Evolutionary conservation across 2,329 filamentous ascomycete genomes (phyloP), one percentile per base, ranked within the genome.

Genomic region (Curvularia sp.): DNA sequence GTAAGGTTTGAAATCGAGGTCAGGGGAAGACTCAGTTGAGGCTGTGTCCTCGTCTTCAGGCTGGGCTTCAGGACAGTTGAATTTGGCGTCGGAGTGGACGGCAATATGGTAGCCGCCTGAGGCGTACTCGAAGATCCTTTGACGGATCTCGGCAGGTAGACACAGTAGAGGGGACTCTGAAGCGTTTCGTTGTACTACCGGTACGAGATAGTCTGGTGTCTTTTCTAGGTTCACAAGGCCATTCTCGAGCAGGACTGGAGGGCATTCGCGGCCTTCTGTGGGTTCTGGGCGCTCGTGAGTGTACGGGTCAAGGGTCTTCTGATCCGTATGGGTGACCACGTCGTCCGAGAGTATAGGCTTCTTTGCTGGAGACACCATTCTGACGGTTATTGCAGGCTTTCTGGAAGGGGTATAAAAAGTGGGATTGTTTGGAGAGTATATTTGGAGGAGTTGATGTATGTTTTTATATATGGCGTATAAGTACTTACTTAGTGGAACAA

Each of bases 141-240:
- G 53, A 9, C 59, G 38, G 6, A 62, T 49, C 24, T 62, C 52
- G n/a, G 55, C 38, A 12, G 59, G 59, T 13, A 56, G 18, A 3
- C 53, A 28, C 13, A 62, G 56, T 15, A 62, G 33, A 39, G 49
- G 55, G 12, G 55, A 62, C n/a, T 42, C 38, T 12, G 38, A 35
- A 2, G 49, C 35, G 18, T 51, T 51, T 7, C 8, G n/a, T 4
- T 50, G 48, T 3, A 9, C 22, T 30, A n/a, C n/a, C 10, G 18
- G 5, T 6, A 53, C 10, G 5, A 53, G 51, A 22, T 53, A 46
- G 15, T 53, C 51, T 18, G 51, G 51, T n/a, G 51, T 30, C 15
- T 13, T 22, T 38, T 53, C 30, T 42, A 53, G 46, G 31, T 20
- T 53, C 12, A 53, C 22, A 44, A 47, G 41, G 12, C 51, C 51